Evolutionary conservation across 345 rosid species (phyloP), one percentile per base, ranked within the genome.

Genomic region (Mangifera indica): DNA sequence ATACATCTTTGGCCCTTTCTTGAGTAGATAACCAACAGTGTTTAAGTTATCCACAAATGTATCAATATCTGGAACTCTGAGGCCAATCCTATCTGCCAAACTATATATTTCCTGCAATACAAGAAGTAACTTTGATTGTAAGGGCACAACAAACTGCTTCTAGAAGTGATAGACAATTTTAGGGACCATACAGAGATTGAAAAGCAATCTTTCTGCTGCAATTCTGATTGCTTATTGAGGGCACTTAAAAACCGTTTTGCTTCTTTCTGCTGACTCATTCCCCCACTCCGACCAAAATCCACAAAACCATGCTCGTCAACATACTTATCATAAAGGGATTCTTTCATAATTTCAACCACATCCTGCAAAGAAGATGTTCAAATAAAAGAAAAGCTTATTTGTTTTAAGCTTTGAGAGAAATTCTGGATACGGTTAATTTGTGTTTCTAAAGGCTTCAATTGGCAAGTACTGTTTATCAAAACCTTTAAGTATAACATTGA

Each of bases 221-320:
- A 81, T 70, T 84, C 97, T 48, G 98, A 89, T 74, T 91, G 99
- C 81, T 87, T 92, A 74, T 88, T 88, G 42, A 95, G 89, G 78
- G 96, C 96, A 82, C 90, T 85, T 61, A 92, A 82, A 81, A 95
- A 95, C 58, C 98, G 87, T 81, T 86, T 95, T 67, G 96, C 97
- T 82, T 95, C 98, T 72, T 92, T 95, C 72, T 90, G 99, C 76
- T 91, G 96, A 78, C 99, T 95, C 99, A 92, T 92, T 68, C 98
- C 99, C 34, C 99, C 96, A 67, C 98, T 89, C 65, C 93, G 86
- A 74, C 91, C 93, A 65, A 87, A 95, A 84, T 95, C 96, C 76
- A 91, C 96, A 73, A 81, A 67, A 64, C 99, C 98, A 79, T 89
- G 93, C 84, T 95, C 99, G 70, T 95, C 96, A 49, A 89, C 86